Conservation (phyloP, 2,329 filamentous ascomycete genomes). For the Fusarium subglutinans region DNA sequence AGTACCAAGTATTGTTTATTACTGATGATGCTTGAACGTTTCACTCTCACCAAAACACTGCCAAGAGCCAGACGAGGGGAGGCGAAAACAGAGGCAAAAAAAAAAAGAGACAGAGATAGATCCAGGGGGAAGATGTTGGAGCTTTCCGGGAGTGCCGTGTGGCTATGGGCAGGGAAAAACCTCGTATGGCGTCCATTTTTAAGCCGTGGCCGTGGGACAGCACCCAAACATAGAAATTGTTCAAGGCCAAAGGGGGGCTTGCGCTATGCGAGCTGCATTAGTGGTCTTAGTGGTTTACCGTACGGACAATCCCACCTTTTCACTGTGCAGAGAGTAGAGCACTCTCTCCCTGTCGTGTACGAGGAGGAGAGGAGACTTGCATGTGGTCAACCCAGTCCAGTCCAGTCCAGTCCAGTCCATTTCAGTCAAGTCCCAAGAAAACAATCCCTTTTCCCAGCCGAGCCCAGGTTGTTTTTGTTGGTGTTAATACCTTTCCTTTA, state of each 20-base stretch:
- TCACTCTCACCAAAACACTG: not conserved
- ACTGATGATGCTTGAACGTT: not conserved
- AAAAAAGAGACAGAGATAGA: not conserved
- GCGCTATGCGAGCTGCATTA: conserved; percentile 28
- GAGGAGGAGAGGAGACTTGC: conserved; percentile 24
- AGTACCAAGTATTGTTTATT: not conserved
- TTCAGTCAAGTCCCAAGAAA: conserved; percentile 34
- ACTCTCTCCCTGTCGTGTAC: conserved; percentile 21
- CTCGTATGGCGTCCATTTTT: conserved; percentile 39
- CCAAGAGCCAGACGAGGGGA: conserved; percentile 14
- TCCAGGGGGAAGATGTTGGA: conserved; percentile 13
- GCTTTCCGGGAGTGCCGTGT: conserved; percentile 35
- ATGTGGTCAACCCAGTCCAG: conserved; percentile 26
- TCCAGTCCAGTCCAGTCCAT: not conserved
- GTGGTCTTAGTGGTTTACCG: conserved; percentile 15
- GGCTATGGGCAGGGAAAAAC: conserved; percentile 39
- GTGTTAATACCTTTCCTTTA: conserved; percentile 27
- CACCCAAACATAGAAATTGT: conserved; percentile 42
- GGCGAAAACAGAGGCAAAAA: not conserved
- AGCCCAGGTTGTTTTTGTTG: conserved; percentile 29
- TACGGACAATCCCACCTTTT: conserved; percentile 21
- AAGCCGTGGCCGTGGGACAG: conserved; percentile 38
- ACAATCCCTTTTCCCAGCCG: conserved; percentile 45
- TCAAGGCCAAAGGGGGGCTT: conserved; percentile 20
- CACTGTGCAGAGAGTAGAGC: not conserved